phyloP scores from a whole-genome alignment of 192 early-diverging fungal species.

The Haplosporangium gracile region DNA sequence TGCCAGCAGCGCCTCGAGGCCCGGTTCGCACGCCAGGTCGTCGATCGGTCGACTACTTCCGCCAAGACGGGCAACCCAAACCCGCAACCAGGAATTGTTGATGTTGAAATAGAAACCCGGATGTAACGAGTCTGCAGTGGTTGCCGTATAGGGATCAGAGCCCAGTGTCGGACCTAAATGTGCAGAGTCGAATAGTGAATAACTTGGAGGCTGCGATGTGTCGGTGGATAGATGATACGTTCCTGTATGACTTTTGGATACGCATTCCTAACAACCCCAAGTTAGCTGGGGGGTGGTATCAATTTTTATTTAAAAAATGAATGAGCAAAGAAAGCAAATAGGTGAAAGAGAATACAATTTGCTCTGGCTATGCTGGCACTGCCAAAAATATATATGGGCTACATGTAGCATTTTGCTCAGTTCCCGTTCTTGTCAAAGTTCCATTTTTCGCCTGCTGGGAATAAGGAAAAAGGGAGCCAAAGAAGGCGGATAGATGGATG shows the following conservation, averaged over 20 bases:
- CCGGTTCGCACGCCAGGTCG: conserved; percentile 52
- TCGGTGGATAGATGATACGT: conserved; percentile 7
- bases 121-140: conserved; percentile 33
- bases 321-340: too few relatives aligned
- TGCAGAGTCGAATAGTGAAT: conserved; percentile 20
- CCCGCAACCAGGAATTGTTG: conserved; percentile 11
- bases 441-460: too few relatives aligned
- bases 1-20: conserved; percentile 43
- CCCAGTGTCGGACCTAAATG: conserved; percentile 28
- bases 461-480: too few relatives aligned
- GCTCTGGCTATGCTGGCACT: too few relatives aligned
- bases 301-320: too few relatives aligned
- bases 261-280: conserved; percentile 4
- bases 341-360: too few relatives aligned
- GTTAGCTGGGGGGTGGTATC: too few relatives aligned
- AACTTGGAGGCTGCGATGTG: conserved; percentile 21
- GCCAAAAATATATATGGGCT: too few relatives aligned
- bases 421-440: too few relatives aligned
- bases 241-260: conserved; percentile 32
- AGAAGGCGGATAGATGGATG: too few relatives aligned
- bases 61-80: conserved; percentile 56
- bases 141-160: conserved; percentile 7
- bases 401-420: too few relatives aligned
- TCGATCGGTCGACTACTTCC: conserved; percentile 46
- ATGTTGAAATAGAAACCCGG: conserved; percentile 23